Base-by-base conservation (phyloP, 805 yeast species). In the Candida adriatica region DNA sequence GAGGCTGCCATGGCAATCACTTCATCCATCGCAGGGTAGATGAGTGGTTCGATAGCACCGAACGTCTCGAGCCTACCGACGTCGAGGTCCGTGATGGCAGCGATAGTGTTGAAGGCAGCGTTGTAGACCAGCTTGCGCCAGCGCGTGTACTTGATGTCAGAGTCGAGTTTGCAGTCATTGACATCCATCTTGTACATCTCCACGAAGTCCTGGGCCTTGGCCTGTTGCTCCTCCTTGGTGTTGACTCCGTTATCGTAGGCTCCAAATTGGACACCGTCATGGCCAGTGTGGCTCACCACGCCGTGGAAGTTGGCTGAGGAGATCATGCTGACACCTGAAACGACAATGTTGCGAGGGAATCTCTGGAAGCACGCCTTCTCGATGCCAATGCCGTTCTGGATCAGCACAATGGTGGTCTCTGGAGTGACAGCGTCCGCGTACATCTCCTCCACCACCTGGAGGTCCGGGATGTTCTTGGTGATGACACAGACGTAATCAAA, bases 81-180 rank as follows among this genome's bases (percentile, higher is more conserved):
- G 43, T 78, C 85, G 8, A 74, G 53, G 10, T 69, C 68, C 2
- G 79, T 69, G 28, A 79, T 51, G 0, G 84, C 73, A 38, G 79
- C 66, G 5, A 70, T 56, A 6, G 87, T 68, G 57, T 82, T 82
- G 49, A 75, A 61, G 1, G 79, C 59, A 14, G 83, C 77, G 51
- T 81, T 82, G 58, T 80, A 81, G 10, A 82, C 66, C 39, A 82
- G 63, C 51, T 82, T 82, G 35, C 66, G 59, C 74, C 83, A 79
- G 42, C 94, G 62, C 24, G 70, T 61, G 51, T 51, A 62, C 50
- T 65, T 65, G 27, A 68, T 71, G 43, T 72, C 63, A 7, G 62
- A 61, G 33, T 59, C 65, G 35, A 62, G 62, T 11, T 42, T 43
- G 41, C 66, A 58, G 2, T 49, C 39, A 42, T 73, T 73, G 28